Percentiles rank a stretch among this genome's conserved stretches.
Conservation (phyloP, 2,329 filamentous ascomycete species). For the Magnaporthales sp. region DNA sequence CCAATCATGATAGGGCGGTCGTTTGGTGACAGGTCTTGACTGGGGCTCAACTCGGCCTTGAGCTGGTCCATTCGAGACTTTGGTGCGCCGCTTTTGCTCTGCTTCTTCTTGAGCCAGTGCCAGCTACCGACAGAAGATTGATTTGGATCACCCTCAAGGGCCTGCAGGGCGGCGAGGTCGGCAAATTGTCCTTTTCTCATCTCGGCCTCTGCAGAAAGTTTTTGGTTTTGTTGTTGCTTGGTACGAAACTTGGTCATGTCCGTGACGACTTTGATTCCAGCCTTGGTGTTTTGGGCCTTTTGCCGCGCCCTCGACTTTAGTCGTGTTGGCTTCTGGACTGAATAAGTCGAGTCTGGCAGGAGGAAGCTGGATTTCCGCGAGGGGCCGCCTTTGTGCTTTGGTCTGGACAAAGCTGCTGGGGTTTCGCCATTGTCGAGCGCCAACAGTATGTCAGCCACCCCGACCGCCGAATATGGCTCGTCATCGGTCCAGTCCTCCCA, state of each 20-base stretch:
- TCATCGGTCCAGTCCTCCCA: constrained; percentile 49
- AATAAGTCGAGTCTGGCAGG: constrained; percentile 21
- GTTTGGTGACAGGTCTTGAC: constrained; percentile 52
- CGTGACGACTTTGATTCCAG: constrained; percentile 61
- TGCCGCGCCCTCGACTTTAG: constrained; percentile 53
- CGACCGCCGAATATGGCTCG: constrained; percentile 26
- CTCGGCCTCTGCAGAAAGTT: constrained; percentile 14
- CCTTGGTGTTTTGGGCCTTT: constrained; percentile 49
- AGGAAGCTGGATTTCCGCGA: constrained; percentile 11
- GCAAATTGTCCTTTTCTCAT: constrained; percentile 38
- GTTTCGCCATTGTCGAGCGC: constrained; percentile 7
- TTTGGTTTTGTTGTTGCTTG: constrained; percentile 25
- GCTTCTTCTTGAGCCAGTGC: constrained; percentile 41
- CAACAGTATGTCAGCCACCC: constrained; percentile 24
- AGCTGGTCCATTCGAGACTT: constrained; percentile 15
- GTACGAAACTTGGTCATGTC: constrained; percentile 49
- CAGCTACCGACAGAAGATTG: constrained; percentile 48
- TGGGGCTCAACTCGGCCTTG: constrained; percentile 16
- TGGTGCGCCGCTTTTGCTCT: constrained; percentile 16
- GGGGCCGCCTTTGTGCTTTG: constrained; percentile 3
- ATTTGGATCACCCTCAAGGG: constrained; percentile 47
- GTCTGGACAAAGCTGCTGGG: constrained; percentile 3
- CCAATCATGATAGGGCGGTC: constrained; percentile 68
- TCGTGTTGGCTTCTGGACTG: constrained; percentile 31
- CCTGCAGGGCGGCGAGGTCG: constrained; percentile 49